Evolutionary conservation across 2,329 filamentous ascomycete species (phyloP), one percentile per base, ranked within the genome.

Genomic region (Thelonectria discophora): DNA sequence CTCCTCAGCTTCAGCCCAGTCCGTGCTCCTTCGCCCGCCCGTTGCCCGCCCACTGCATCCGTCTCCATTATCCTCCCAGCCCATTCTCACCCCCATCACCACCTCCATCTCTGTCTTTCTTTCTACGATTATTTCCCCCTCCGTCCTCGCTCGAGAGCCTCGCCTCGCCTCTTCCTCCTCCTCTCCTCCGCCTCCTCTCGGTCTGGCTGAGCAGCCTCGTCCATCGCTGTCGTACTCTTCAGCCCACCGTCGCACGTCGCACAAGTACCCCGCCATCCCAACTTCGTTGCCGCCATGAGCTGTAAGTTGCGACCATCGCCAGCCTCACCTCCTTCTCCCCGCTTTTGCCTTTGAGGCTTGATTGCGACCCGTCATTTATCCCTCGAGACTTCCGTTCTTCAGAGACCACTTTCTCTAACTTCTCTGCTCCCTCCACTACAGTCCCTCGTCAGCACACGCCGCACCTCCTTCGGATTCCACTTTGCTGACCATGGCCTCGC

Each of bases 281-380:
- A 37, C 42, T 45, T 50, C 34, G 45, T 58, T 56, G 50, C 58
- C 63, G 65, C 67, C 63, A 75, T 75, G 73, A 74, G 72, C 63
- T 72, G 73, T 75, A 71, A 72, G 73, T 75, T 66, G 69, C 58
- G 63, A 65, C 61, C 62, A 65, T 66, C 63, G 63, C 46, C 67
- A 72, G 69, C 69, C 68, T 72, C 63, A 65, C 59, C 58, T 54
- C 58, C 21, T 47, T 62, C 59, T 64, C 60, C 70, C 63, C 60
- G 30, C 55, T 53, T 60, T 57, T 56, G 55, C 55, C 47, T 64
- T 55, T 21, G 21, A 17, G 11, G 24, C 24, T 21, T 21, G 47
- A 48, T 42, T 57, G 40, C 55, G 47, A 17, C 18, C 45, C 39
- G 13, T 39, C 24, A 21, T 57, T 47, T 43, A 55, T 51, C 37